Evolutionary conservation across 805 yeast genomes (phyloP).

Genomic region (Kazachstania kunashirensis): DNA sequence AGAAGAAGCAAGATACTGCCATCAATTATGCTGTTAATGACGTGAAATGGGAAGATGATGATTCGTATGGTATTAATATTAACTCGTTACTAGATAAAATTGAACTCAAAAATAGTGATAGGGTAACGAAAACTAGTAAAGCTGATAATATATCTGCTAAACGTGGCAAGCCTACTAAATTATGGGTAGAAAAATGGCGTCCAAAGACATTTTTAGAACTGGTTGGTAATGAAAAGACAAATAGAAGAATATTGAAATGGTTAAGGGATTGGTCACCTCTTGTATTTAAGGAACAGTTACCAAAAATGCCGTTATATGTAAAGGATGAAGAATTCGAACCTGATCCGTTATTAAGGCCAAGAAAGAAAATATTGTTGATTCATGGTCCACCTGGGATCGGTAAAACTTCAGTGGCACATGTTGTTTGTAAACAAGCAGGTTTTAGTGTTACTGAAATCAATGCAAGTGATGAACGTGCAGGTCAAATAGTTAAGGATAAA

Average conservation of each 20-base stretch:
- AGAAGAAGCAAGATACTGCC: background rate
- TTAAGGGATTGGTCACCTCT: conserved; percentile 55
- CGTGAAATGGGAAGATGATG: conserved; percentile 20
- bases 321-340: conserved; percentile 7
- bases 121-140: background rate
- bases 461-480: conserved; percentile 73
- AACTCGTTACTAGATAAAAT: conserved; percentile 30
- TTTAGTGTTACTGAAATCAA: conserved; percentile 76
- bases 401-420: conserved; percentile 80
- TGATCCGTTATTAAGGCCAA: conserved; percentile 53
- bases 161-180: conserved; percentile 6
- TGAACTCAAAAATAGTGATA: conserved; percentile 13
- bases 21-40: background rate
- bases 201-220: conserved; percentile 56
- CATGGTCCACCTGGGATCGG: conserved; percentile 95
- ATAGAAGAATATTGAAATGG: conserved; percentile 54
- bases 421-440: conserved; percentile 72
- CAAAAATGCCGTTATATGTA: conserved; percentile 13
- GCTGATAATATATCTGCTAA: background rate
- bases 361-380: conserved; percentile 54
- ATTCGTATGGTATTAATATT: conserved; percentile 33
- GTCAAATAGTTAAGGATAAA: conserved; percentile 44
- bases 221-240: conserved; percentile 58
- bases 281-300: conserved; percentile 40
- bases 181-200: conserved; percentile 60